Evolutionary conservation across 2,329 filamentous ascomycete genomes (phyloP), one percentile per base, ranked within the genome.

Genomic region (Fusarium brachygibbosum): DNA sequence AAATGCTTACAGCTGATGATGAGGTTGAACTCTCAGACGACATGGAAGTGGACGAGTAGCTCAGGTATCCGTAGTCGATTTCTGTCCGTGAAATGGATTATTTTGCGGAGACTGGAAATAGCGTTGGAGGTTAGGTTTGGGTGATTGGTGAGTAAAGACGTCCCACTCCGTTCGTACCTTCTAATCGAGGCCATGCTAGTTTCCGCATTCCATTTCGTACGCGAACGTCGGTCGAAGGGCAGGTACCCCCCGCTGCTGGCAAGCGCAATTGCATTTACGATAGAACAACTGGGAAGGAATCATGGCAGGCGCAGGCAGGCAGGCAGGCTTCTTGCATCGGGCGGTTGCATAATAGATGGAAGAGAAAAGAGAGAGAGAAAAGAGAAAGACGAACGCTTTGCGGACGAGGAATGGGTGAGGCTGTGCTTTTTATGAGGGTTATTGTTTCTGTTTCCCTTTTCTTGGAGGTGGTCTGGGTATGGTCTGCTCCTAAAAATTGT

Each of bases 401-500:
- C 38, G 12, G 41, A 31, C 10, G 32, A 48, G 34, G 44, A 7
- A 38, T n/a, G 16, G 44, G 17, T 16, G 60, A 48, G 56, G 37
- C 19, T 23, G 40, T 41, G 29, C 28, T 7, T 35, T 51, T 23
- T 29, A 29, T 6, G 16, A 21, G 34, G 32, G 21, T 12, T 17
- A 19, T 32, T 46, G 29, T 31, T 55, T 50, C 35, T 41, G 31
- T n/a, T 46, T 38, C 49, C 49, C 11, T 51, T 56, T 56, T 19
- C 31, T 32, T 35, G 21, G 14, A 23, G 23, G 28, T 35, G 31
- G 21, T 37, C 12, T 38, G 19, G 6, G 19, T 40, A 46, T 45
- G 38, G 28, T 19, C 29, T 48, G 37, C 32, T 53, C 35, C 45
- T 32, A 62, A 37, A 62, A 37, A 62, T 37, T 67, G 63, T 44